Evolutionary conservation across 306 rosid species (phyloP), one percentile per base, ranked within the genome.

Genomic region (Quercus dentata): DNA sequence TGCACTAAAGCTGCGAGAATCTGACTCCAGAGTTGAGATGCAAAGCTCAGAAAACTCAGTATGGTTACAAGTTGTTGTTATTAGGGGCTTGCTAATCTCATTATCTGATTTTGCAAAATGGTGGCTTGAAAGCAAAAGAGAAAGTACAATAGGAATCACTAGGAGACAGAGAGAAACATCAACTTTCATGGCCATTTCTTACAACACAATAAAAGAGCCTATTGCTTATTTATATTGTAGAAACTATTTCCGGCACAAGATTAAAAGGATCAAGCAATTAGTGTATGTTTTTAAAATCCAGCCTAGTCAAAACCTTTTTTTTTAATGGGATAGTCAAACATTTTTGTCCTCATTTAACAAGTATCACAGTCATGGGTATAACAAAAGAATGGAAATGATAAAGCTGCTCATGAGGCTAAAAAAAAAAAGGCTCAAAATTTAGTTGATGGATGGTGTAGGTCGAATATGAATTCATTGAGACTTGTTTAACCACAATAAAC

Each of bases 351-450:
- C 46, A 25, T 78, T 21, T 44, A 25, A 10, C 65, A 57, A 13
- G 25, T 51, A 41, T 54, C 83, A 10, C 18, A 1, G 30, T 70
- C 51, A 78, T 14, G 57, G 68, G 75, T 74, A 74, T 56, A 65
- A 74, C 62, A 41, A 8, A 41, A 41, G 11, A 79, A 80, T 67
- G 35, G 18, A 20, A 30, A 3, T 67, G 23, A 69, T 52, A 69
- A 17, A 55, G 68, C 49, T 46, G 73, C 25, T 23, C 25, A 20
- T 52, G 57, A 13, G 74, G 74, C 67, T 19, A 8, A 64, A 41
- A 31, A 54, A 31, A 71, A 58, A 58, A 41, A 41, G 1, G 33
- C 82, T 71, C n/a, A 56, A 21, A 14, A 17, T 35, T 20, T 46
- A 44, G 52, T 23, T 41, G 33, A 63, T 69, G 46, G 28, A 49